Evolutionary conservation across 768 basidiomycete species (phyloP), one percentile per base, ranked within the genome.

Genomic region (Leccinum aurantiacum): DNA sequence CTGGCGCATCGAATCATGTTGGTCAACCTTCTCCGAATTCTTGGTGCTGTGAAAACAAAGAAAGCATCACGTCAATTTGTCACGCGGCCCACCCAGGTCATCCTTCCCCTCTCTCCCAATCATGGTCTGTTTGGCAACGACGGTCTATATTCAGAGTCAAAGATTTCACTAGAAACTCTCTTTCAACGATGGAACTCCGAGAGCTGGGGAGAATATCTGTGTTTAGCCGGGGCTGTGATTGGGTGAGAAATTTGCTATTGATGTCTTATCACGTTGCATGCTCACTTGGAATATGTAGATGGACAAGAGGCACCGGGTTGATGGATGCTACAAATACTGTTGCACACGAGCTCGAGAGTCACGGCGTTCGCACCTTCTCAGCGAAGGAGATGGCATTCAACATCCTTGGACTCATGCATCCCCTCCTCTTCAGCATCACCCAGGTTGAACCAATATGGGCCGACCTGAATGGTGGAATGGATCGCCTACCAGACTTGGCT

Each of bases 371-470:
- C 65, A 99, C 97, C 2, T 99, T 98, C 85, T 98, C 96, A 1
- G 91, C 97, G 29, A 98, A 98, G 79, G 97, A 99, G 78, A 99
- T 98, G 97, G 95, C 97, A 0, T 99, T 99, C 86, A 99, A 99
- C 77, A 94, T 99, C 68, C 89, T 99, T 57, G 96, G 97, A 61
- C 83, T 99, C 53, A 98, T 99, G 96, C 97, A 99, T 71, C 97
- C 97, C 48, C 86, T 98, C 6, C 84, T 99, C 56, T 98, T 98
- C 86, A 97, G 96, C 75, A 96, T 99, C 70, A 97, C 96, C 11
- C 97, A 99, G 74, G 95, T 98, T 50, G 96, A 99, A 73, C 96
- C 97, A 9, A 95, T 98, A 71, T 98, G 97, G 97, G 97, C 96
- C 57, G 97, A 98, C 73, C 81, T 98, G 63, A 97, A 95, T 66